A percentile compares a stretch with the other conserved stretches of the same genome.
phyloP scores from a whole-genome alignment of 805 yeast species.

The Ogataea thermomethanolica region DNA sequence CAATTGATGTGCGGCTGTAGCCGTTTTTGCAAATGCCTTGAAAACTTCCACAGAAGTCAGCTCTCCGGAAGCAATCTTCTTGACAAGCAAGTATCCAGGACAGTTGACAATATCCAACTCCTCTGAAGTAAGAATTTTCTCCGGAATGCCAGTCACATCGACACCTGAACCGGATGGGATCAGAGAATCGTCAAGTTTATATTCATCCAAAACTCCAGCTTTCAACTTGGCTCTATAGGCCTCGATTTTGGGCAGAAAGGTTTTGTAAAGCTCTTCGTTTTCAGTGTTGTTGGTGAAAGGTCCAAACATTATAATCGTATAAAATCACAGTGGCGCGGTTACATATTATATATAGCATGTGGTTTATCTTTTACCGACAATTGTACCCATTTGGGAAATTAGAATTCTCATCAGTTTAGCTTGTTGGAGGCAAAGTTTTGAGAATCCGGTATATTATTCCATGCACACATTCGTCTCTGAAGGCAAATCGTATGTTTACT shows the following conservation, averaged over 20 bases:
- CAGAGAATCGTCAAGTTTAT: slow-evolving; percentile 19
- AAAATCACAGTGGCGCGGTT: too few species aligned
- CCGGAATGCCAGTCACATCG: slow-evolving; percentile 28
- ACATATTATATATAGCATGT: too few species aligned
- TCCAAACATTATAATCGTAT: not conserved
- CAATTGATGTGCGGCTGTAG: slow-evolving; percentile 46
- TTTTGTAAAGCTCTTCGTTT: slow-evolving; percentile 20
- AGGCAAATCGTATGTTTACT: too few species aligned
- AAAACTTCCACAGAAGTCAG: slow-evolving; percentile 40
- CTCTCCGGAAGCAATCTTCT: slow-evolving; percentile 37
- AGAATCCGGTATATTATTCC: too few species aligned
- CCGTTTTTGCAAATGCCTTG: slow-evolving; percentile 47
- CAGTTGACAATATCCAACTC: slow-evolving; percentile 44
- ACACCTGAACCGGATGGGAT: slow-evolving; percentile 18
- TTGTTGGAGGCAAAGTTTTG: too few species aligned
- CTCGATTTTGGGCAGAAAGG: slow-evolving; percentile 35
- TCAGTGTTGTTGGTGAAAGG: slow-evolving; percentile 17
- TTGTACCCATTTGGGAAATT: not conserved
- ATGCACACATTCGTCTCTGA: too few species aligned
- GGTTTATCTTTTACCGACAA: not conserved
- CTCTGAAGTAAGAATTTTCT: slow-evolving; percentile 32
- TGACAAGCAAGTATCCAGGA: slow-evolving; percentile 32
- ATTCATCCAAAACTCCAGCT: slow-evolving; percentile 26
- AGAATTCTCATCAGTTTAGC: not conserved
- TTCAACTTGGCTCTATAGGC: slow-evolving; percentile 30